Conservation (phyloP, 2,329 filamentous ascomycete species). For the Tolypocladium album region DNA sequence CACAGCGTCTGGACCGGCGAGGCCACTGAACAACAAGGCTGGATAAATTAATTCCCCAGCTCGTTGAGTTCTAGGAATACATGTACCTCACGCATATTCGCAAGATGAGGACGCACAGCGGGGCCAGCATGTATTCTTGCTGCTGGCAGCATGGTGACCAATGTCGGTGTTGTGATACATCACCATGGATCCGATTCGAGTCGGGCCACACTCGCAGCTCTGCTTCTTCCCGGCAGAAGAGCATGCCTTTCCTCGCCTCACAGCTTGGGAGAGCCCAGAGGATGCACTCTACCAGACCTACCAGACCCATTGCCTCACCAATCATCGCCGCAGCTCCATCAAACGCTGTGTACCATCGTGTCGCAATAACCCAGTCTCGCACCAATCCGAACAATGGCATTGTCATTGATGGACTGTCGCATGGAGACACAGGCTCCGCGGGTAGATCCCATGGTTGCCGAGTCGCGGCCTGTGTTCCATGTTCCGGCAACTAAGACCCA, state of each 20-base stretch:
- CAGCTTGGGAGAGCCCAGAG: neutral
- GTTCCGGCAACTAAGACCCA: neutral
- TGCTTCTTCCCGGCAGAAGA: neutral
- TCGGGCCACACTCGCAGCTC: neutral
- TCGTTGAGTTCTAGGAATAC: neutral
- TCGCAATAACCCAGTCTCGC: neutral
- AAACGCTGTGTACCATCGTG: neutral
- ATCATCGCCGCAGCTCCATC: neutral
- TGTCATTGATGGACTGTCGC: too few species aligned
- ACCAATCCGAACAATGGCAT: too few species aligned
- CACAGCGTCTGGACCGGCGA: too few species aligned
- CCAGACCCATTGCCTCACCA: neutral
- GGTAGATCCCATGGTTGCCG: neutral
- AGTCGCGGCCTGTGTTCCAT: neutral
- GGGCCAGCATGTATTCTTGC: neutral
- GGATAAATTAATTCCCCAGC: too few species aligned
- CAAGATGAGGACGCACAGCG: neutral
- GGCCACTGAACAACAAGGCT: too few species aligned
- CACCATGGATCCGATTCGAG: too few species aligned
- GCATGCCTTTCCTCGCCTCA: neutral
- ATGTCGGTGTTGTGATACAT: neutral
- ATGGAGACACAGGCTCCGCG: neutral
- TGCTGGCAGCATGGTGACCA: neutral
- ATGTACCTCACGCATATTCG: too few species aligned
- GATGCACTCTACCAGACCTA: neutral